These are phyloP conservation scores for Flaveria trinervia DNA, from an alignment of 129 eudicot genomes.

Conservation along the genomic window DNA sequence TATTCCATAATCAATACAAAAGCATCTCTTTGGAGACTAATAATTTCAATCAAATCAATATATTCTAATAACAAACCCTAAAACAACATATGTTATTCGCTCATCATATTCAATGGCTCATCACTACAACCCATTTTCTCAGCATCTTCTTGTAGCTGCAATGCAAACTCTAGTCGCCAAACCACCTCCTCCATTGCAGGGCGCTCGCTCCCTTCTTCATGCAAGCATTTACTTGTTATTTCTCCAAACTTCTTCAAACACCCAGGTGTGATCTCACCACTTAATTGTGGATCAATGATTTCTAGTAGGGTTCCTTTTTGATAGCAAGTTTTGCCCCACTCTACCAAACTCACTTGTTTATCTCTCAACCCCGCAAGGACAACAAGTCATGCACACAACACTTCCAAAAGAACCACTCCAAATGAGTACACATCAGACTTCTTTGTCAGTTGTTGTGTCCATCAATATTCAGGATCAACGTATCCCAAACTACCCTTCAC, in stretches of 20 bases:
- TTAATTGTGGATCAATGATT: neutral
- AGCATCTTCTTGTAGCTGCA: too few relatives aligned
- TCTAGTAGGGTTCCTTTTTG: neutral
- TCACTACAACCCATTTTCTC: too few relatives aligned
- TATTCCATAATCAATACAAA: too few relatives aligned
- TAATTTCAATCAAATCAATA: too few relatives aligned
- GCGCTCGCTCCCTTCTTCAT: too few relatives aligned
- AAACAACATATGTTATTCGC: too few relatives aligned
- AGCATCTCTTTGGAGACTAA: too few relatives aligned
- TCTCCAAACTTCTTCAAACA: neutral
- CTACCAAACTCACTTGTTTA: neutral
- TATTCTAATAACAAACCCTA: too few relatives aligned
- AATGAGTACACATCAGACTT: conserved; percentile 66
- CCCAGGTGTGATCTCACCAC: neutral
- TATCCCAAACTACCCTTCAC: conserved; percentile 64
- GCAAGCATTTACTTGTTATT: neutral
- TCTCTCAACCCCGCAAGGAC: neutral
- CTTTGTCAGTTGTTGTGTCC: conserved; percentile 45
- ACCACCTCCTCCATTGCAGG: too few relatives aligned
- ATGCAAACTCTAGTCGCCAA: too few relatives aligned
- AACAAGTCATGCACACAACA: conserved; percentile 37
- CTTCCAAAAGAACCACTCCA: conserved; percentile 65
- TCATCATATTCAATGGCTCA: too few relatives aligned
- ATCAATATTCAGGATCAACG: conserved; percentile 58
- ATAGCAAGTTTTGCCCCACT: neutral